Evolutionary conservation across 2,329 filamentous ascomycete genomes (phyloP), one percentile per base, ranked within the genome.

Genomic region (Neocucurbitaria cava): DNA sequence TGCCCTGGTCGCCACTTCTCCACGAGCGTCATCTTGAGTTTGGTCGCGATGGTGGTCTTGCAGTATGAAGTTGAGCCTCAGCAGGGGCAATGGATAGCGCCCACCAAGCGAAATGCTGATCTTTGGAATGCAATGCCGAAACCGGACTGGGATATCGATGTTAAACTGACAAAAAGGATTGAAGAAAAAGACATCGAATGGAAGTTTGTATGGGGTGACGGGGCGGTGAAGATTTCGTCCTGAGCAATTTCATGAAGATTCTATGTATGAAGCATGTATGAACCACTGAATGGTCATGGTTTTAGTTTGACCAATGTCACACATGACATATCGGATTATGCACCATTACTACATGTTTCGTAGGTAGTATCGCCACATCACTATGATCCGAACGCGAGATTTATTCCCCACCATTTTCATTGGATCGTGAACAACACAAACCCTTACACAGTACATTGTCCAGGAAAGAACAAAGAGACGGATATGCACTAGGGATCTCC

Each of bases 1-100:
- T 78, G 76, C 50, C 75, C 76, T 2, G 76, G 75, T 6, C 65
- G 74, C 5, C 70, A 77, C 50, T 77, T 77, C 47, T 75, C 75
- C 0, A 73, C 52, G 1, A 73, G 66, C 8, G 70, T 74, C 24
- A 72, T 77, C 17, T 36, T 74, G 11, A 64, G 66, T 5, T 48
- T 75, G 8, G 68, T 62, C 1, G 68, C 73, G 0, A 71, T 77
- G 61, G 38, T 77, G 15, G 33, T 76, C 11, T 36, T 73, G 30
- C 61, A 72, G 7, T 77, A 69, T 49, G 71, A 78, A 43, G 43
- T 77, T 3, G 13, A 33, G 13, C 67, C 72, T 0, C 8, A 39
- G 0, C 40, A 55, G 13, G 70, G 64, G 5, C 13, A 36, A 17
- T 73, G 70, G 70, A 40, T 17, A 9, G 45, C 56, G 42, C 68